phyloP scores from a whole-genome alignment of 805 yeast species.

The Metschnikowia kunwiensis region DNA sequence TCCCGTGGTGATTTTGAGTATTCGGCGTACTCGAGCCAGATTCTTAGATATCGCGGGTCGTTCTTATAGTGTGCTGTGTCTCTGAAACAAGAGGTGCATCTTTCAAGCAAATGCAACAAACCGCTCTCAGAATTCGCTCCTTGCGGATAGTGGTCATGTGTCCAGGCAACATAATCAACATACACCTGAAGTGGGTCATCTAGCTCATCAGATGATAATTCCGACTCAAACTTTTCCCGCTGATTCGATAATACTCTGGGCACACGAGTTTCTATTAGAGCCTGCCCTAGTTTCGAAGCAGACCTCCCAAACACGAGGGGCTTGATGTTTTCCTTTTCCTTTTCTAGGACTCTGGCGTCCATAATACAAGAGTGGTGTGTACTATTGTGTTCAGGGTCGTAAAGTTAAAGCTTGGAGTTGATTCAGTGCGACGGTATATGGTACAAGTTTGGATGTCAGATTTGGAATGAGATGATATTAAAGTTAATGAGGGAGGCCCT shows the following conservation, averaged over 20 bases:
- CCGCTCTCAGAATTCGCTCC: conserved; percentile 64
- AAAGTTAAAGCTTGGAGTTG: too few species aligned
- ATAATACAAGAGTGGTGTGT: too few species aligned
- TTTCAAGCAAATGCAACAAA: conserved; percentile 59
- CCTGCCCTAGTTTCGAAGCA: conserved; percentile 50
- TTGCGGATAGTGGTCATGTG: conserved; percentile 56
- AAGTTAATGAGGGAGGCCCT: too few species aligned
- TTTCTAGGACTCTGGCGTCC: conserved; percentile 28
- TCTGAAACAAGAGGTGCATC: conserved; percentile 66
- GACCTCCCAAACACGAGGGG: conserved; percentile 70
- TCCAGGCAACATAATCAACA: conserved; percentile 76
- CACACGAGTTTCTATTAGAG: conserved; percentile 26
- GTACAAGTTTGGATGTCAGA: too few species aligned
- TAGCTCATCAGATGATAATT: conserved; percentile 42
- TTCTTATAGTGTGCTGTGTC: conserved; percentile 68
- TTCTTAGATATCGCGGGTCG: conserved; percentile 73
- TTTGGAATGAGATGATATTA: too few species aligned
- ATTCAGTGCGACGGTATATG: too few species aligned
- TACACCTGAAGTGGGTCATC: conserved; percentile 84
- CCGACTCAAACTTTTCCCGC: conserved; percentile 37
- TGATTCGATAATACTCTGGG: conserved; percentile 14
- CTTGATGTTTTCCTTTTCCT: conserved; percentile 72
- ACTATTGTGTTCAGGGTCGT: too few species aligned
- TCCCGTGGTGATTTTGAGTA: conserved; percentile 69
- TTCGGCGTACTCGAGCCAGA: conserved; percentile 78